A percentile compares a stretch with the other conserved stretches of the same genome.
Conservation (phyloP, 2,329 filamentous ascomycete species). For the Pyrenochaeta sp. region DNA sequence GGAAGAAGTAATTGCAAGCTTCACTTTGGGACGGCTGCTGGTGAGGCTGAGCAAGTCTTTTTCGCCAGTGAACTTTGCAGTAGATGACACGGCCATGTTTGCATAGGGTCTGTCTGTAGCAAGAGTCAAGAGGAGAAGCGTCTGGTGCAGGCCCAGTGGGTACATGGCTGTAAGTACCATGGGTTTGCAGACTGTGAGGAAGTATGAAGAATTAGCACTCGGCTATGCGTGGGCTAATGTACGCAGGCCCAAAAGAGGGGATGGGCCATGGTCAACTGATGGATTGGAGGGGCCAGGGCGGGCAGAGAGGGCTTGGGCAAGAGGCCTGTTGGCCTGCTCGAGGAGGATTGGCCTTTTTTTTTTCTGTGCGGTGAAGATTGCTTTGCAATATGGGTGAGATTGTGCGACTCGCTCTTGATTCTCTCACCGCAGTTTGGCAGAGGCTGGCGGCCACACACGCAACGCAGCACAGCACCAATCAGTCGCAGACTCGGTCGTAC, state of each 20-base stretch:
- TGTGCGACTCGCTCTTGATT: too few species aligned
- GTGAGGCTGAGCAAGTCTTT: too few species aligned
- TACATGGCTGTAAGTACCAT: conserved; percentile 28
- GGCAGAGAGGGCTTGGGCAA: neutral
- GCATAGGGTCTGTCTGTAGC: too few species aligned
- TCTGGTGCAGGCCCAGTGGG: conserved; percentile 23
- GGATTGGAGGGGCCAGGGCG: neutral
- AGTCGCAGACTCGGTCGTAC: conserved; percentile 15
- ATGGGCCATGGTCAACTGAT: neutral
- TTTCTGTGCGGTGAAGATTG: neutral
- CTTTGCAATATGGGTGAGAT: conserved; percentile 13
- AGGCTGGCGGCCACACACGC: conserved; percentile 34
- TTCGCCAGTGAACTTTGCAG: too few species aligned
- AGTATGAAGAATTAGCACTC: conserved; percentile 9
- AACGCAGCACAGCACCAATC: conserved; percentile 26
- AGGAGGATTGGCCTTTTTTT: too few species aligned
- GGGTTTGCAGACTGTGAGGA: conserved; percentile 33
- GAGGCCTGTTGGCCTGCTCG: neutral
- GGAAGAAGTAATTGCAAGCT: conserved; percentile 14
- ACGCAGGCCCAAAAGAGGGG: conserved; percentile 35
- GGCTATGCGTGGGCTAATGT: conserved; percentile 33
- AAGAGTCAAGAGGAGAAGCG: too few species aligned
- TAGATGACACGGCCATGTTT: too few species aligned
- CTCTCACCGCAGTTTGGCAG: conserved; percentile 37
- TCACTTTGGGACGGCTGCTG: conserved; percentile 21